Evolutionary conservation across 2,329 filamentous ascomycete genomes (phyloP).

Genomic region (Pochonia chlamydosporia): DNA sequence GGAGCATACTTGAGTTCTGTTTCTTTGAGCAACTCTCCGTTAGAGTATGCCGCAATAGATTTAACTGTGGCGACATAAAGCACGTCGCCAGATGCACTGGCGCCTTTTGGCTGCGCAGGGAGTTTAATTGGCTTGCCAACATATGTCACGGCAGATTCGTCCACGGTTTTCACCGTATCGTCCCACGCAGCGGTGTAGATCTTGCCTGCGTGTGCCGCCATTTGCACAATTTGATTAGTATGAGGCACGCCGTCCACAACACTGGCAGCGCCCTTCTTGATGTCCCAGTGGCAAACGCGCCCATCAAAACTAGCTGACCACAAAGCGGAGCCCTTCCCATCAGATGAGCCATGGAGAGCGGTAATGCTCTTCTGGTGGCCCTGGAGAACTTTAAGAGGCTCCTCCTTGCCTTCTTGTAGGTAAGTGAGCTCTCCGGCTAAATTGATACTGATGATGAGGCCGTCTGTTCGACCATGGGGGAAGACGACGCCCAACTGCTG

Average conservation of each 20-base stretch:
- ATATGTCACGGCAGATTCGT: slow-evolving; percentile 70
- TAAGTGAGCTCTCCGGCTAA: slow-evolving; percentile 89
- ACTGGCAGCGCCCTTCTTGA: slow-evolving; percentile 60
- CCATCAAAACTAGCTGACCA: slow-evolving; percentile 94
- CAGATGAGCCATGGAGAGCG: slow-evolving; percentile 46
- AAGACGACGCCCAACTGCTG: slow-evolving; percentile 95
- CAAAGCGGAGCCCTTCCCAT: slow-evolving; percentile 57
- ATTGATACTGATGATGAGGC: slow-evolving; percentile 83
- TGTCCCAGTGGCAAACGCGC: slow-evolving; percentile 77
- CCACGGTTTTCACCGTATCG: slow-evolving; percentile 76
- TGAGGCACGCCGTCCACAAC: slow-evolving; percentile 75
- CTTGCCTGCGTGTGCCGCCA: slow-evolving; percentile 55
- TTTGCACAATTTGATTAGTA: slow-evolving; percentile 77
- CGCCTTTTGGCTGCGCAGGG: slow-evolving; percentile 73
- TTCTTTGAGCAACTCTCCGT: slow-evolving; percentile 55
- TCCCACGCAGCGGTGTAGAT: slow-evolving; percentile 94
- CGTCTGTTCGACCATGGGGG: slow-evolving; percentile 75
- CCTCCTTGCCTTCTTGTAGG: slow-evolving; percentile 63
- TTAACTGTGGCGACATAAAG: slow-evolving; percentile 53
- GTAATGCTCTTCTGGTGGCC: slow-evolving; percentile 93
- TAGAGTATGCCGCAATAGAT: slow-evolving; percentile 48
- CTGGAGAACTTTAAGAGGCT: slow-evolving; percentile 67
- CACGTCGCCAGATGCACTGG: slow-evolving; percentile 47
- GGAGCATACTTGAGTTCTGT: slow-evolving; percentile 58
- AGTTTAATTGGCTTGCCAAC: slow-evolving; percentile 63